These are phyloP conservation scores for Zhuliangozyma blackwelliae DNA, from an alignment of 1,139 yeast genomes.

Conservation along the genomic window DNA sequence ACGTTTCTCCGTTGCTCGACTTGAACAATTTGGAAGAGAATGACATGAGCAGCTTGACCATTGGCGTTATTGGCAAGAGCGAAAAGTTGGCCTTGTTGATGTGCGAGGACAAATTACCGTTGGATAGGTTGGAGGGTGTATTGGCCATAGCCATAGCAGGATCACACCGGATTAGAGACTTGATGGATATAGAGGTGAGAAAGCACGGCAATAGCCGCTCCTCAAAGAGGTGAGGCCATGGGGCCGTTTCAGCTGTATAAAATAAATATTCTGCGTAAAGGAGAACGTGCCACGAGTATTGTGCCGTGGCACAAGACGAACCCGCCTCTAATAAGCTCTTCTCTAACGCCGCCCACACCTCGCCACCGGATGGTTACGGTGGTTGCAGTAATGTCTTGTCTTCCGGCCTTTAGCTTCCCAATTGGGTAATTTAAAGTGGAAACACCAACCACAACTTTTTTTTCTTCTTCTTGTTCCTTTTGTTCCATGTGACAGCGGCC, in stretches of 20 bases:
- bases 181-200: conserved; percentile 84
- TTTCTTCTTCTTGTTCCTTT: too few species aligned
- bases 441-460: too few species aligned
- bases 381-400: too few species aligned
- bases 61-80: conserved; percentile 79
- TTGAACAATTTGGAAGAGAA: conserved; percentile 77
- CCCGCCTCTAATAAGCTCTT: too few species aligned
- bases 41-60: conserved; percentile 75
- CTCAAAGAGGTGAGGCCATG: conserved; percentile 13
- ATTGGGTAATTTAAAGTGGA: too few species aligned
- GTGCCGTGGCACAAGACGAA: too few species aligned
- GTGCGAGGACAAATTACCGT: conserved; percentile 79
- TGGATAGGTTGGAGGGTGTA: conserved; percentile 73
- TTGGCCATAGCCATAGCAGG: conserved; percentile 91
- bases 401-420: too few species aligned
- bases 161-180: conserved; percentile 70
- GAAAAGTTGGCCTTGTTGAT: conserved; percentile 74
- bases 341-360: too few species aligned
- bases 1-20: conserved; percentile 73
- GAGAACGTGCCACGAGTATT: neutral
- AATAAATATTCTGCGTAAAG: too few species aligned
- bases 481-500: too few species aligned
- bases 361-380: too few species aligned
- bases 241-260: too few species aligned
- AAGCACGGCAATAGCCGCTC: conserved; percentile 55